These are phyloP conservation scores for Citrus inodora DNA, from an alignment of 345 rosid species.

Conservation along the genomic window DNA sequence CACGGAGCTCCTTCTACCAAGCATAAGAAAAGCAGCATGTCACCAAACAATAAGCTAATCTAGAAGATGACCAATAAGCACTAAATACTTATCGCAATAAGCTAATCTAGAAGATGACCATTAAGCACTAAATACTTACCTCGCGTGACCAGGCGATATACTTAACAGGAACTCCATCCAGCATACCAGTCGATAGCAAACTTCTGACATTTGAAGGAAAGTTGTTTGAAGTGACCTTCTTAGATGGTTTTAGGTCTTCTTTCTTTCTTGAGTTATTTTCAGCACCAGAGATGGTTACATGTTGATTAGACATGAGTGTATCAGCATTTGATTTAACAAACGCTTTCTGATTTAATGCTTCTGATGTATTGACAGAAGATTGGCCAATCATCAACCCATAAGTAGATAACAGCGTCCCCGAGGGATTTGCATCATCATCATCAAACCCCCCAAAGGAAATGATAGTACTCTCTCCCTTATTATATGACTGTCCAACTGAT, in stretches of 20 bases:
- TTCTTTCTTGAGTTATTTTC: constrained; percentile 34
- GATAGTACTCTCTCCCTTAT: constrained; percentile 55
- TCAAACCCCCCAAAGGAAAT: constrained; percentile 65
- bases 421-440: constrained; percentile 42
- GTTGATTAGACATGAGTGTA: constrained; percentile 11
- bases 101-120: background rate
- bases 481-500: constrained; percentile 35
- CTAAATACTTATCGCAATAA: background rate
- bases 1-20: constrained; percentile 48
- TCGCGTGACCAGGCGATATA: constrained; percentile 54
- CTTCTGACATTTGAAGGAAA: constrained; percentile 60
- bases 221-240: constrained; percentile 36
- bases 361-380: constrained; percentile 25
- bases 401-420: constrained; percentile 35
- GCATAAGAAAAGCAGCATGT: constrained; percentile 18
- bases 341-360: constrained; percentile 23
- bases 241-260: constrained; percentile 30
- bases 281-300: constrained; percentile 9
- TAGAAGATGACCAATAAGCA: background rate
- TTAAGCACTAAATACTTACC: constrained; percentile 30
- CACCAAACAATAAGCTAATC: constrained; percentile 10
- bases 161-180: constrained; percentile 59
- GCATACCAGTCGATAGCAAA: constrained; percentile 57
- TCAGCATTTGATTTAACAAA: constrained; percentile 27
- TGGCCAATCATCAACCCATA: constrained; percentile 50